Evolutionary conservation across 805 yeast species (phyloP), one percentile per base, ranked within the genome.

Genomic region (Nakazawaea ambrosiae): DNA sequence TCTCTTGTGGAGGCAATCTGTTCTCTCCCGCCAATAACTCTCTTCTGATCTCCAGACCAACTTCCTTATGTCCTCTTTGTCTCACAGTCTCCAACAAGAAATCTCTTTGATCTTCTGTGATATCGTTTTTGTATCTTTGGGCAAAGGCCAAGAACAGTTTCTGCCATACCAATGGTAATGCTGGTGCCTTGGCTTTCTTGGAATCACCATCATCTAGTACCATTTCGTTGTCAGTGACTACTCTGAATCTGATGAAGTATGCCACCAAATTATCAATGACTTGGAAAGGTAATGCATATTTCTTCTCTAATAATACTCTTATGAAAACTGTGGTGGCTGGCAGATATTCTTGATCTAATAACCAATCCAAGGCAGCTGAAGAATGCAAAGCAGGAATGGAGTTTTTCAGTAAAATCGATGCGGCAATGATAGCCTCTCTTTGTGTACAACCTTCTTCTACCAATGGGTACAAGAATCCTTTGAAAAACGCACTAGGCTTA

Each of bases 61-160:
- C 84, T 20, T 80, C 83, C 43, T 69, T 82, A 55, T 92, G 99
- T 35, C 80, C 81, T 61, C 96, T 82, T 55, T 81, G 89, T 62
- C 95, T 81, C 15, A 88, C 75, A 4, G 95, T 89, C 50, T 90
- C 97, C 55, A 92, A 63, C 43, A 92, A 65, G 60, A 90, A 87
- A 51, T 92, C 98, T 57, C 96, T 75, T 68, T 92, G 99, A 57
- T 92, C 99, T 50, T 87, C 96, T n/a, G 98, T 92, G 42, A 92
- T 86, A 67, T 92, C 98, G 55, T 92, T 90, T 60, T 90, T 92
- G 58, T 92, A 92, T 46, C 96, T 73, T 64, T 89, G 97, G 25
- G 97, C 95, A 65, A 92, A 92, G 2, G 92, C 81, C 40, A 92
- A 68, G 54, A 92, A 83, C 2, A 97, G 90, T 58, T 90, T 95